A percentile compares a stretch with the other conserved stretches of the same genome.
Evolutionary conservation across 805 yeast genomes (phyloP).

Genomic region (Candida nemodendra): DNA sequence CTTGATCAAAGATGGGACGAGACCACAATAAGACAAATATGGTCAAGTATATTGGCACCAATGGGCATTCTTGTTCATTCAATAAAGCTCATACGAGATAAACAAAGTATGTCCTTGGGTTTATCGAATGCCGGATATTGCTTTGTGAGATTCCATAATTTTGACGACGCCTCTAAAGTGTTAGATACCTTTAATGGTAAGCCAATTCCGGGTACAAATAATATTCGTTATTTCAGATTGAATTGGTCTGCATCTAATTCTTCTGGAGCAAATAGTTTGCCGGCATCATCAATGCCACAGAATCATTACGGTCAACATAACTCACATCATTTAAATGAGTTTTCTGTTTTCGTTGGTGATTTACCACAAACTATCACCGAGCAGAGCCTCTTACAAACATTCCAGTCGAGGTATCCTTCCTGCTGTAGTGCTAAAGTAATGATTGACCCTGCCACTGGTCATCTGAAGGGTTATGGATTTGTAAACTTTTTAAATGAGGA

Average conservation of each 20-base stretch:
- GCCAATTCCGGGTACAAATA: slow-evolving; percentile 63
- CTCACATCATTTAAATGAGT: slow-evolving; percentile 37
- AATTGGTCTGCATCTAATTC: slow-evolving; percentile 68
- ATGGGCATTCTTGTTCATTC: slow-evolving; percentile 57
- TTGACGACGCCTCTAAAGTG: slow-evolving; percentile 63
- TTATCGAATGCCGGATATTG: slow-evolving; percentile 69
- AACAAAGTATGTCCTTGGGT: slow-evolving; percentile 35
- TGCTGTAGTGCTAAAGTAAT: slow-evolving; percentile 76
- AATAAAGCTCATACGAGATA: slow-evolving; percentile 72
- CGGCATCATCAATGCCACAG: slow-evolving; percentile 6
- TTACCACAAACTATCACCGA: slow-evolving; percentile 74
- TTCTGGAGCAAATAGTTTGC: slow-evolving; percentile 20
- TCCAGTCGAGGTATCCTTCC: slow-evolving; percentile 68
- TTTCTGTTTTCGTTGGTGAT: slow-evolving; percentile 84
- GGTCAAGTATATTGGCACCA: slow-evolving; percentile 49
- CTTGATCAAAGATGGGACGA: slow-evolving; percentile 86
- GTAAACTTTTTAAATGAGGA: slow-evolving; percentile 67
- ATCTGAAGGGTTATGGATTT: slow-evolving; percentile 85
- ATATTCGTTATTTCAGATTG: slow-evolving; percentile 54
- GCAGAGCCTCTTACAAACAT: slow-evolving; percentile 57
- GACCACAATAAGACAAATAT: slow-evolving; percentile 57
- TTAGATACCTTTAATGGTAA: slow-evolving; percentile 61
- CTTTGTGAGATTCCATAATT: slow-evolving; percentile 69
- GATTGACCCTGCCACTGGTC: slow-evolving; percentile 66
- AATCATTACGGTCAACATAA: slow-evolving; percentile 11